These are phyloP conservation scores for Solanum piurae DNA, from an alignment of 257 asterid species.

Conservation along the genomic window DNA sequence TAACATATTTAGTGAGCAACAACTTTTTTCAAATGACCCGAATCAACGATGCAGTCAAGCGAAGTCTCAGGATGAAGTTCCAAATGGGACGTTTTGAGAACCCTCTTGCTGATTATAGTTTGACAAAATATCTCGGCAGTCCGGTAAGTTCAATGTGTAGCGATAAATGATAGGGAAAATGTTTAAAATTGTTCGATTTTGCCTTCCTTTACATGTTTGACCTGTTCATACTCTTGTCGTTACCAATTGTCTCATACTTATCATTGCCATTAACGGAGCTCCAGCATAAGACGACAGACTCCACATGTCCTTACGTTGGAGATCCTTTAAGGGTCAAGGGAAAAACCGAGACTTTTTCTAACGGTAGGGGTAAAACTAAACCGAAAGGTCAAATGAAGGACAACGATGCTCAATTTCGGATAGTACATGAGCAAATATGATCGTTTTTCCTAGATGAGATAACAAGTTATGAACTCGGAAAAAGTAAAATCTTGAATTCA, in stretches of 20 bases:
- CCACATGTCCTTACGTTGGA: neutral
- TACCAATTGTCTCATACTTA: neutral
- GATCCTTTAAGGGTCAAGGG: neutral
- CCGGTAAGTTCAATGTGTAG: neutral
- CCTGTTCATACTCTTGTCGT: neutral
- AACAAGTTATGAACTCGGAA: neutral
- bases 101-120: conserved; percentile 4
- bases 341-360: neutral
- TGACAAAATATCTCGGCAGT: neutral
- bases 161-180: neutral
- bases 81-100: conserved; percentile 6
- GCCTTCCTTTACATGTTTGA: neutral
- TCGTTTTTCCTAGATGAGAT: neutral
- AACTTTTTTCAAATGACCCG: neutral
- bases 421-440: neutral
- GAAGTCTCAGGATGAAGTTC: conserved; percentile 3
- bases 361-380: neutral
- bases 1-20: conserved; percentile 5
- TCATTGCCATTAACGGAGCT: neutral
- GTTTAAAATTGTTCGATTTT: neutral
- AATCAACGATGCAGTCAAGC: conserved; percentile 7
- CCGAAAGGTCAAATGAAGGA: neutral
- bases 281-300: neutral
- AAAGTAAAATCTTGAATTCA: neutral
- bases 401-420: neutral